Evolutionary conservation across 176 grass and related monocot species (phyloP).

Genomic region (Oryza punctata): DNA sequence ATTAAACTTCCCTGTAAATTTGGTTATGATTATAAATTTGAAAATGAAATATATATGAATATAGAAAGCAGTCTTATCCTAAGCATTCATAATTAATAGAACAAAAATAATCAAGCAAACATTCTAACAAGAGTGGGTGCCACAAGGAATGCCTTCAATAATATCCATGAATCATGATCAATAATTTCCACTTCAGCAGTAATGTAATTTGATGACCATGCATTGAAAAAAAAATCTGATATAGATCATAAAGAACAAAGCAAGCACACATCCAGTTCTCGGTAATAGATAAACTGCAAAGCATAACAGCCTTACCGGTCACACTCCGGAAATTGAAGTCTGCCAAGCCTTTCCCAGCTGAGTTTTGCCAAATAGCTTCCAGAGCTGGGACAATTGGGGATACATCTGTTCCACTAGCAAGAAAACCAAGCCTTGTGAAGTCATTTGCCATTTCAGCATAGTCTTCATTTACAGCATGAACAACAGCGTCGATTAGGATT

Average conservation of each 20-base stretch:
- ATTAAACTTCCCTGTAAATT: slow-evolving; percentile 91
- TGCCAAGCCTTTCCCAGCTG: slow-evolving; percentile 87
- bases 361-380: slow-evolving; percentile 99
- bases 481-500: slow-evolving; percentile 96
- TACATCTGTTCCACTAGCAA: slow-evolving; percentile 91
- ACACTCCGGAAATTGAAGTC: slow-evolving; percentile 99
- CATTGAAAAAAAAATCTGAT: too few relatives aligned
- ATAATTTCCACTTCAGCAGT: too few relatives aligned
- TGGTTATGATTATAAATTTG: slow-evolving; percentile 11
- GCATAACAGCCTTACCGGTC: slow-evolving; percentile 60
- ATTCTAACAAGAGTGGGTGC: too few relatives aligned
- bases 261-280: slow-evolving; percentile 15
- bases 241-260: not conserved
- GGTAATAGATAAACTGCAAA: not conserved
- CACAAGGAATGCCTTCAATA: too few relatives aligned
- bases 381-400: slow-evolving; percentile 92
- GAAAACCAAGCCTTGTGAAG: slow-evolving; percentile 97
- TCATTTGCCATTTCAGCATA: slow-evolving; percentile 99
- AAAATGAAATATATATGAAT: too few relatives aligned
- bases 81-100: too few relatives aligned
- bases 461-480: slow-evolving; percentile 99
- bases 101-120: too few relatives aligned
- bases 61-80: too few relatives aligned
- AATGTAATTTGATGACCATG: too few relatives aligned
- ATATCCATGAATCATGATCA: too few relatives aligned